A percentile compares a stretch with the other conserved stretches of the same genome.
phyloP scores from a whole-genome alignment of 1,284 basidiomycete genomes.

The Quambalaria eucalypti region DNA sequence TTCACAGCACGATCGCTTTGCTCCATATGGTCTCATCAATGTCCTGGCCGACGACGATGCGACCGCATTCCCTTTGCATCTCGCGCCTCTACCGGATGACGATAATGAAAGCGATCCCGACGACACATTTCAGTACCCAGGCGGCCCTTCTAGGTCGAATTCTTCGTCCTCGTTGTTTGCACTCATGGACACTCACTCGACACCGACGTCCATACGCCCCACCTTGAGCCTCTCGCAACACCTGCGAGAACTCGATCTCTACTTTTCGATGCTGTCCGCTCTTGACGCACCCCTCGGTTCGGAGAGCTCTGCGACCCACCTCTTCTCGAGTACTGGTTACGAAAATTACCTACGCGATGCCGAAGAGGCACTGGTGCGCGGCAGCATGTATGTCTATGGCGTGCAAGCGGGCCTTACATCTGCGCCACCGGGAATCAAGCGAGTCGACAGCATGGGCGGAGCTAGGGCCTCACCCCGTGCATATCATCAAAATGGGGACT shows the following conservation, averaged over 20 bases:
- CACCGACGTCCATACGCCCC: not conserved
- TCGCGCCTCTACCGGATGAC: not conserved
- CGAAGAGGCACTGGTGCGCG: constrained; percentile 50
- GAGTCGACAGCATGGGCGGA: no score
- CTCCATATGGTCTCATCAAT: constrained; percentile 6
- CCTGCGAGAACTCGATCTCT: constrained; percentile 16
- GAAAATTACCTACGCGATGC: constrained; percentile 76
- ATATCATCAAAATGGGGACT: not conserved
- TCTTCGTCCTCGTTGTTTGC: not conserved
- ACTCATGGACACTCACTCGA: not conserved
- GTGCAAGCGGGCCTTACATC: constrained; percentile 1
- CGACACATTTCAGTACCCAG: constrained; percentile 6
- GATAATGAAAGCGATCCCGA: constrained; percentile 1
- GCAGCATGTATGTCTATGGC: constrained; percentile 19
- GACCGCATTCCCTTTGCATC: constrained; percentile 11
- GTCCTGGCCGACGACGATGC: constrained; percentile 7
- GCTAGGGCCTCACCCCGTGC: not conserved
- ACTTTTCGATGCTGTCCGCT: constrained; percentile 12
- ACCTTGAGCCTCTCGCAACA: constrained; percentile 5
- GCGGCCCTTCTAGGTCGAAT: no score
- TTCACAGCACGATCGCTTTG: constrained; percentile 23
- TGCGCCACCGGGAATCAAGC: not conserved
- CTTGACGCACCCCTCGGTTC: constrained; percentile 4
- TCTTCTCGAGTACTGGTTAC: constrained; percentile 70
- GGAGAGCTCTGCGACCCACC: not conserved